Base-by-base conservation (phyloP, 2,329 filamentous ascomycete species). In the Periconia digitata region DNA sequence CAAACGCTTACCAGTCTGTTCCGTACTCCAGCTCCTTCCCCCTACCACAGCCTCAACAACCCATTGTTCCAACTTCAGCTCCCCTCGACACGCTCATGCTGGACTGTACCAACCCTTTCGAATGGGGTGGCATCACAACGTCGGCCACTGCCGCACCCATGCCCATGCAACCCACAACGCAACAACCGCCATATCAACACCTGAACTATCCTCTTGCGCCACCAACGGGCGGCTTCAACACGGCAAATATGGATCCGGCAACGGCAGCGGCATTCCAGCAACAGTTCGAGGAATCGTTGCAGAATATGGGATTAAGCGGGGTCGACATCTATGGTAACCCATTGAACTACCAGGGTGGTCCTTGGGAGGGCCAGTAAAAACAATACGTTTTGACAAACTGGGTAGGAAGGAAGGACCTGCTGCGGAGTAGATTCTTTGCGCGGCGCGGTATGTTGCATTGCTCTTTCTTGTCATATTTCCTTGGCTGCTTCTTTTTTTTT, bases 1-100 rank as follows among this genome's bases (percentile, higher is more conserved):
- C 46, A 12, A 52, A 54, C 43, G 12, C 49, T 2, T 58, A 52
- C 36, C 42, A 51, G 22, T 43, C n/a, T 27, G 46, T 21, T 16
- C 48, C 29, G 8, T 42, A 24, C 4, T 22, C 40, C 18, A 34
- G 8, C 43, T 17, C 40, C 27, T 46, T 49, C 40, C 29, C 34
- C n/a, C 43, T 49, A 16, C 32, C 50, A 2, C 34, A 43, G 27
- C 18, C 49, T 15, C 36, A 40, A 29, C 37, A 44, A 2, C 45
- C 52, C 8, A 34, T 56, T 1, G 45, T 56, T 3, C 56, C 56
- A 6, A 41, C 49, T 22, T 53, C 56, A 29, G 47, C 55, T 35
- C 32, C 27, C 23, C 13, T 50, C 13, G 52, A 53, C 22, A 49
- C 56, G 2, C 47, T 59, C n/a, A 48, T 53, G 40, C 32, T 42